These are phyloP conservation scores for Pinus albicaulis DNA, from an alignment of 75 land plant species.

Conservation along the genomic window DNA sequence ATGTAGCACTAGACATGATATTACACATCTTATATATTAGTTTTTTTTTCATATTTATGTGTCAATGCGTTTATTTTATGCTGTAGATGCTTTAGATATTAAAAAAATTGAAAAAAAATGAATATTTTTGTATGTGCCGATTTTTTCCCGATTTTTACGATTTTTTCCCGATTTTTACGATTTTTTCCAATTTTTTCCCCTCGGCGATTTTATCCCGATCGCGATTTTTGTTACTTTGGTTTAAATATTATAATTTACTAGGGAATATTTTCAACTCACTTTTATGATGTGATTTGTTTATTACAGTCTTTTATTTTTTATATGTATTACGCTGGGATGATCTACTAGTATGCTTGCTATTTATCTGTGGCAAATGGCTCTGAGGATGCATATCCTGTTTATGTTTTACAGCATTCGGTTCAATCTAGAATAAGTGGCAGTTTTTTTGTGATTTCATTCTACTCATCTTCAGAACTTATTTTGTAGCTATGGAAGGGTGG, in stretches of 20 bases:
- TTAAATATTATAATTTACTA: background rate
- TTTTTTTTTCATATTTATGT: too few relatives aligned
- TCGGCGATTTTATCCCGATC: too few relatives aligned
- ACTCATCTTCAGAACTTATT: background rate
- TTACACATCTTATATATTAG: too few relatives aligned
- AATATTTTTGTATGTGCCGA: too few relatives aligned
- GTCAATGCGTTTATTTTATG: too few relatives aligned
- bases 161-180: too few relatives aligned
- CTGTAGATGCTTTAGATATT: too few relatives aligned
- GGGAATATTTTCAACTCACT: background rate
- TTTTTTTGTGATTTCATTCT: background rate
- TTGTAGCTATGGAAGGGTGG: constrained; percentile 94
- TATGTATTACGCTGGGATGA: background rate
- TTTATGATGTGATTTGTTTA: background rate
- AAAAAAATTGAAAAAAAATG: too few relatives aligned
- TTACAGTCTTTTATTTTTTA: background rate
- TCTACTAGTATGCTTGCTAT: background rate
- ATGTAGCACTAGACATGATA: too few relatives aligned
- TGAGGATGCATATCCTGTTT: background rate
- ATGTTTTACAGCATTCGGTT: background rate
- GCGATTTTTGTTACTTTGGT: too few relatives aligned
- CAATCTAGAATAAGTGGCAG: background rate
- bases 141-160: too few relatives aligned
- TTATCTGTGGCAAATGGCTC: background rate
- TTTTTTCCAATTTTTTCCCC: too few relatives aligned